Base-by-base conservation (phyloP, 2,329 filamentous ascomycete species). In the Ophiostoma tasmaniense region DNA sequence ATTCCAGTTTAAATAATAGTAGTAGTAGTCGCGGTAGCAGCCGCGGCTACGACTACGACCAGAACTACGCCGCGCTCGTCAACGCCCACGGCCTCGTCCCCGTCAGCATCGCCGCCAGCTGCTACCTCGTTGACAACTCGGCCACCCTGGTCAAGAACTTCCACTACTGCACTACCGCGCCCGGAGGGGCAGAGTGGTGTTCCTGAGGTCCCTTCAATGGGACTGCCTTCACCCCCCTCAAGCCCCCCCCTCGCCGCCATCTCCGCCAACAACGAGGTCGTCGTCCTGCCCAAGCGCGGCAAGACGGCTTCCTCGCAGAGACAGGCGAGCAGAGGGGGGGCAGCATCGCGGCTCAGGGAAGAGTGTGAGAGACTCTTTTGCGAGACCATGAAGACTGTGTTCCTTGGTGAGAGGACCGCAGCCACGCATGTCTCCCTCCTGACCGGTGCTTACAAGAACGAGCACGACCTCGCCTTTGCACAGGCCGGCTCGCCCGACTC, bases 361-460 rank as follows among this genome's bases (percentile, higher is more conserved):
- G 93, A 97, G 92, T 96, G 93, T 97, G 93, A 97, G 93, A 97
- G 93, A 86, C 94, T 97, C 90, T 96, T 97, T 88, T 97, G 93
- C 84, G 92, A 94, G 90, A 90, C 89, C 86, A 91, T 97, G 89
- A 90, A 87, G 83, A 84, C 89, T 84, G 90, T 91, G 84, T 97
- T 97, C 88, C 91, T 90, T 86, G 93, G 92, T 96, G 93, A 96
- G 92, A 89, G 90, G 90, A 89, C 88, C 82, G 80, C 83, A 85
- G 86, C 81, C 80, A 82, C 83, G 84, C 85, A 88, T 87, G 90
- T 87, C 90, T 94, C 91, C 87, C 87, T 90, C 87, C 89, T 90
- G 86, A 88, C 90, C 88, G 89, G 87, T 94, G 87, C 89, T 88
- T 78, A 79, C 81, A 13, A 11, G 22, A 22, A 30, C 42, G 17